These are phyloP conservation scores for Delonix regia DNA, from an alignment of 306 rosid species.

Conservation along the genomic window DNA sequence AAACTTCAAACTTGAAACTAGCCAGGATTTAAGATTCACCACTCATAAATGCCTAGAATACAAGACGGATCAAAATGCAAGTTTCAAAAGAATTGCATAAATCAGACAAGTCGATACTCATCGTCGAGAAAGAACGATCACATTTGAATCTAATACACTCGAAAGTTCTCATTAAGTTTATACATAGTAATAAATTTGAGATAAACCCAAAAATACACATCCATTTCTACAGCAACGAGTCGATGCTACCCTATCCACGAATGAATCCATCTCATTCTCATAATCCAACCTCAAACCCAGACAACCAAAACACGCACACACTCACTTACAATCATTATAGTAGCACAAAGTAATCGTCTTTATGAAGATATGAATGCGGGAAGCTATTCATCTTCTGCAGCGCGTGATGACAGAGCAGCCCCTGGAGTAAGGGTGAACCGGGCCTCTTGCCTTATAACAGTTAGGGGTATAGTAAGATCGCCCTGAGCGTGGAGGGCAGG, in stretches of 20 bases:
- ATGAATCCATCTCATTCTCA: background rate
- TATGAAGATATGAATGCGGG: background rate
- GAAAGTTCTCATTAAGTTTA: background rate
- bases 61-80: background rate
- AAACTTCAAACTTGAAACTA: background rate
- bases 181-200: background rate
- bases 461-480: conserved; percentile 87
- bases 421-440: conserved; percentile 12
- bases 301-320: background rate
- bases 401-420: conserved; percentile 17
- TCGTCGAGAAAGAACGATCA: background rate
- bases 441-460: conserved; percentile 78
- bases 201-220: background rate
- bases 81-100: background rate
- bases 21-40: background rate
- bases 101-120: background rate
- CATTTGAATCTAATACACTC: background rate
- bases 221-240: conserved; percentile 2
- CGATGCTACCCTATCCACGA: background rate
- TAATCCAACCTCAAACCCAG: background rate
- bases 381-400: background rate
- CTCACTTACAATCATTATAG: background rate
- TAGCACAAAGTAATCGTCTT: background rate
- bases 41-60: background rate
- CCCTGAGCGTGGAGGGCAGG: conserved; percentile 95